Evolutionary conservation across 139 green algal genomes (phyloP).

Genomic region (Picochlorum sp.): DNA sequence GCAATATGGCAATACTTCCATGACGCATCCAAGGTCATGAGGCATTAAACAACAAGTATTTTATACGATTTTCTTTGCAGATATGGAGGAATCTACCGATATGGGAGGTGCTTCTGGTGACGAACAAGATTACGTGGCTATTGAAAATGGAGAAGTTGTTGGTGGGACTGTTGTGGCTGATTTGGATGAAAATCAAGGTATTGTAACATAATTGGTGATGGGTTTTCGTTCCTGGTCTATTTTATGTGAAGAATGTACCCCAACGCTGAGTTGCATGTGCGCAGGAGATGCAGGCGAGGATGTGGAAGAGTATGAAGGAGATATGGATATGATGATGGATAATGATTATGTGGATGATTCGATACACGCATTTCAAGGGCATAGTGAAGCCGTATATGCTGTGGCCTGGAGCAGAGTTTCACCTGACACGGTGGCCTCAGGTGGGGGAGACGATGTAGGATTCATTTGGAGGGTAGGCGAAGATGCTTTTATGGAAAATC

Average conservation of each 20-base stretch:
- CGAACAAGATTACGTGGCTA: constrained; percentile 13
- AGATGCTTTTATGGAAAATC: constrained; percentile 48
- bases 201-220: background rate
- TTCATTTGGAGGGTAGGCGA: constrained; percentile 70
- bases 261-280: background rate
- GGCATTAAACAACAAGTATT: background rate
- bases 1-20: constrained; percentile 26
- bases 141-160: constrained; percentile 16
- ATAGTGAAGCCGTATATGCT: constrained; percentile 63
- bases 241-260: constrained; percentile 1
- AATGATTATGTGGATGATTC: constrained; percentile 48
- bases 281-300: no score
- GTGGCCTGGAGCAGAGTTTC: constrained; percentile 60
- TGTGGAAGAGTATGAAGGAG: constrained; percentile 28
- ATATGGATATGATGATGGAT: background rate
- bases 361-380: constrained; percentile 56
- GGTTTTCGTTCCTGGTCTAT: background rate
- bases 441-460: constrained; percentile 64
- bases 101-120: no score
- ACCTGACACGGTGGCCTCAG: constrained; percentile 60
- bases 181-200: constrained; percentile 36
- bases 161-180: constrained; percentile 54
- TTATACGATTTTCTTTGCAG: background rate
- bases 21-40: constrained; percentile 42
- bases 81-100: no score